phyloP scores from a whole-genome alignment of 164 flowering plant species.

The Macadamia tetraphylla region DNA sequence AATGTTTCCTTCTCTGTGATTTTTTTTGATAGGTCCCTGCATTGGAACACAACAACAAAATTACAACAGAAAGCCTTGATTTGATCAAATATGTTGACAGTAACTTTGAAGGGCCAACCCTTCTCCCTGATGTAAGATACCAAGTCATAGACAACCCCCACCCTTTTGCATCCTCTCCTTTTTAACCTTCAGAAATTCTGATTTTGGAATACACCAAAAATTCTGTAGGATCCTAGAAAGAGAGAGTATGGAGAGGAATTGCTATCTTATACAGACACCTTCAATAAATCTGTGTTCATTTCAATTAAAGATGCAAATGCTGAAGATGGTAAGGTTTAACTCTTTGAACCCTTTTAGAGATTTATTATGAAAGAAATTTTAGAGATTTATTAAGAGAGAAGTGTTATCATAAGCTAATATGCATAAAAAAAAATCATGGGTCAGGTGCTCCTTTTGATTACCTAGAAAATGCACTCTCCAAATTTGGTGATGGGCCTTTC shows the following conservation, averaged over 20 bases:
- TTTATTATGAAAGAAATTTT: too few species aligned
- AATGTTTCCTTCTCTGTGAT: too few species aligned
- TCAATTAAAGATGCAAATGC: constrained; percentile 36
- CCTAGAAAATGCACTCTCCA: too few species aligned
- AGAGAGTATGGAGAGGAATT: constrained; percentile 52
- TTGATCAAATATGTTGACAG: constrained; percentile 52
- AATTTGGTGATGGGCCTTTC: too few species aligned
- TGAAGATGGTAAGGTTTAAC: constrained; percentile 38
- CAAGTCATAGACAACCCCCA: neutral
- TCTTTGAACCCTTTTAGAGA: too few species aligned
- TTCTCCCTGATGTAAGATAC: constrained; percentile 45
- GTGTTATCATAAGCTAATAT: too few species aligned
- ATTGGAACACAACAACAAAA: constrained; percentile 55
- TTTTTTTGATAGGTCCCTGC: constrained; percentile 44
- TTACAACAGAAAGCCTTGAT: constrained; percentile 63
- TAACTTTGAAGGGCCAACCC: constrained; percentile 66
- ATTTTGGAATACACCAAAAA: neutral
- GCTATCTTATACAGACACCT: constrained; percentile 40
- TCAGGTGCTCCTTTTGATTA: too few species aligned
- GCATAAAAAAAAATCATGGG: too few species aligned
- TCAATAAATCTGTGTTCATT: constrained; percentile 21
- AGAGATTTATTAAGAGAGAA: too few species aligned
- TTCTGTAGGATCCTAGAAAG: constrained; percentile 53
- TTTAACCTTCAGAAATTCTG: neutral
- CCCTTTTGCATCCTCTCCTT: neutral